phyloP scores from a whole-genome alignment of 2,329 filamentous ascomycete species.

The Stachybotrys elegans region DNA sequence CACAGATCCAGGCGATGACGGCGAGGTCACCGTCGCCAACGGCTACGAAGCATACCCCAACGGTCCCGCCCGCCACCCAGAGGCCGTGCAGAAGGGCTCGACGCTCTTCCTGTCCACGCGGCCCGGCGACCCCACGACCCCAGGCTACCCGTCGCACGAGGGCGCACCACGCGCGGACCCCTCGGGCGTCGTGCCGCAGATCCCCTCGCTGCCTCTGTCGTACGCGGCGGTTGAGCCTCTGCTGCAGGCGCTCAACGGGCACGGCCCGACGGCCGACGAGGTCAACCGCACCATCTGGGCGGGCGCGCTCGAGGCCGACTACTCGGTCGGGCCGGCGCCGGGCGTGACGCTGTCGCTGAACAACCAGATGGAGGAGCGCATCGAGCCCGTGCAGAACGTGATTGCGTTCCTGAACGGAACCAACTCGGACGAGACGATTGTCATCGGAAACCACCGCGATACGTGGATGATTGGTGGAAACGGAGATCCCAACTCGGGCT shows the following conservation, averaged over 20 bases:
- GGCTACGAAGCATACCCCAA: constrained; percentile 66
- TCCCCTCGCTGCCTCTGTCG: constrained; percentile 78
- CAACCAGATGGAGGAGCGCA: constrained; percentile 66
- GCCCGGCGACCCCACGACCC: constrained; percentile 69
- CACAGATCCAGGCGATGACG: constrained; percentile 81
- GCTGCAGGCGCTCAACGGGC: constrained; percentile 71
- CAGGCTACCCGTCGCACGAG: constrained; percentile 74
- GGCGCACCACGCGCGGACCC: constrained; percentile 61
- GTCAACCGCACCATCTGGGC: constrained; percentile 58
- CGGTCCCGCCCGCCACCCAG: constrained; percentile 73
- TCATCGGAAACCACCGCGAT: constrained; percentile 74
- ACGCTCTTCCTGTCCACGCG: constrained; percentile 62
- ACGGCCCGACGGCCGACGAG: constrained; percentile 62
- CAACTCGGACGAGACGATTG: constrained; percentile 67
- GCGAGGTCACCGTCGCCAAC: constrained; percentile 67
- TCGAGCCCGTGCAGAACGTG: constrained; percentile 69
- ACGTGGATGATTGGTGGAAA: constrained; percentile 82
- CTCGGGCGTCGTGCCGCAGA: constrained; percentile 60
- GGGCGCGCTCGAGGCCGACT: constrained; percentile 41
- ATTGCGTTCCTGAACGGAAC: constrained; percentile 79
- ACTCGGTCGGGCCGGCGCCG: constrained; percentile 41
- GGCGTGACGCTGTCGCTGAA: constrained; percentile 57
- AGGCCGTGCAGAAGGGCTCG: constrained; percentile 73
- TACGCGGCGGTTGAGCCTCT: constrained; percentile 72
- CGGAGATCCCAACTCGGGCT: constrained; percentile 78